Base-by-base conservation (phyloP, 352 stramenopile genomes). In the Pythium aquatile region DNA sequence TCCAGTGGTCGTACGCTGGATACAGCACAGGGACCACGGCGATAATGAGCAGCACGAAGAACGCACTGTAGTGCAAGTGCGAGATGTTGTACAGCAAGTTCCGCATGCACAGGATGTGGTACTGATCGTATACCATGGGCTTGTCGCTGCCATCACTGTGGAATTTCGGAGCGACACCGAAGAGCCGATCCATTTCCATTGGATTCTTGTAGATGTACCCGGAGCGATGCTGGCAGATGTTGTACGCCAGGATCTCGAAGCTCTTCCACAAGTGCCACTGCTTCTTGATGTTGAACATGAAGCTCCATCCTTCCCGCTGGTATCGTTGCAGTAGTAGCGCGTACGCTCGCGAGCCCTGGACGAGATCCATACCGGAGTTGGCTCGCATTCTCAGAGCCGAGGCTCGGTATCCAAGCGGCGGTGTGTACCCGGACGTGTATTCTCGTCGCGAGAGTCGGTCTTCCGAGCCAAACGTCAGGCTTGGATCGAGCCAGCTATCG, bases 181-280 rank as follows among this genome's bases (percentile, higher is more conserved):
- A 95, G 20, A 96, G 75, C 16, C 87, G 72, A 58, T 91, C 70
- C 87, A 96, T 94, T 61, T 94, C 87, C 2, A 61, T 28, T 3
- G 87, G 85, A 61, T 96, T 96, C 71, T 96, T 96, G 81, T 96
- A 96, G 48, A 96, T 86, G 58, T 96, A 96, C 11, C 85, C 83
- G 3, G 81, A 92, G 2, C 87, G 79, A 58, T 96, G 76, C 68
- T 96, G 83, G 61, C 87, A 96, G 61, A 96, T 90, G 56, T 96
- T 96, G 77, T 92, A 94, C 55, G 87, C 87, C 9, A 96, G 69
- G 55, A 96, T 81, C 69, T 96, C 87, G 44, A 96, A 92, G 55
- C 83, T 92, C 61, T 93, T 96, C 83, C 84, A 96, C 6, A 94
- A 68, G 26, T 90, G 75, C 81, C 85, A 96, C 56, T 96, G 87